Evolutionary conservation across 1,284 basidiomycete species (phyloP).

Genomic region (Ustilago xerochloae): DNA sequence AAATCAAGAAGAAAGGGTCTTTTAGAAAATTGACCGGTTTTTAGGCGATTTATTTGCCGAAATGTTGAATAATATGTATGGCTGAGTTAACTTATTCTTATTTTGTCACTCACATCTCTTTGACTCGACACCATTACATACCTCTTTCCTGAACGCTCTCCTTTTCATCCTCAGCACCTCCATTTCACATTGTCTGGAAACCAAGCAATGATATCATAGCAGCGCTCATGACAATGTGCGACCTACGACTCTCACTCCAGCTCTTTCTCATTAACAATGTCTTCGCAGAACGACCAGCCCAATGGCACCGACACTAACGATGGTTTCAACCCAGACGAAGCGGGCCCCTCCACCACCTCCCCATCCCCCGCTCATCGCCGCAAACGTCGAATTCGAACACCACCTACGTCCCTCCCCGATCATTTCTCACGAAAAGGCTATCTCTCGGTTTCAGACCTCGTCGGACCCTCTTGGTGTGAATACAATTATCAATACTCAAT

Average conservation of each 20-base stretch:
- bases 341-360: too few species aligned
- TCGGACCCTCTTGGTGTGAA: slow-evolving; percentile 64
- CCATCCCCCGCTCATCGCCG: background rate
- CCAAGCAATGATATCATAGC: too few species aligned
- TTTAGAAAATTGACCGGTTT: too few species aligned
- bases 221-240: too few species aligned
- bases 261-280: too few species aligned
- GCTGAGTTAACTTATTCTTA: background rate
- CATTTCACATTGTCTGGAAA: too few species aligned
- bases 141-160: background rate
- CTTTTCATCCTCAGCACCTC: background rate
- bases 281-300: too few species aligned
- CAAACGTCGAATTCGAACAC: background rate
- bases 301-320: too few species aligned
- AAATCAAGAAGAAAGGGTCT: slow-evolving; percentile 2
- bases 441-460: slow-evolving; percentile 62
- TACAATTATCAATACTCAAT: slow-evolving; percentile 58
- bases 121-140: background rate
- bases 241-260: too few species aligned
- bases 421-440: slow-evolving; percentile 44
- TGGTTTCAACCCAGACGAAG: too few species aligned
- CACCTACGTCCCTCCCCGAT: slow-evolving; percentile 34
- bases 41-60: slow-evolving; percentile 13
- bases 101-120: background rate
- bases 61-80: too few species aligned